Base-by-base conservation (phyloP, 2,329 filamentous ascomycete species). In the Aurifilum marmelostoma region DNA sequence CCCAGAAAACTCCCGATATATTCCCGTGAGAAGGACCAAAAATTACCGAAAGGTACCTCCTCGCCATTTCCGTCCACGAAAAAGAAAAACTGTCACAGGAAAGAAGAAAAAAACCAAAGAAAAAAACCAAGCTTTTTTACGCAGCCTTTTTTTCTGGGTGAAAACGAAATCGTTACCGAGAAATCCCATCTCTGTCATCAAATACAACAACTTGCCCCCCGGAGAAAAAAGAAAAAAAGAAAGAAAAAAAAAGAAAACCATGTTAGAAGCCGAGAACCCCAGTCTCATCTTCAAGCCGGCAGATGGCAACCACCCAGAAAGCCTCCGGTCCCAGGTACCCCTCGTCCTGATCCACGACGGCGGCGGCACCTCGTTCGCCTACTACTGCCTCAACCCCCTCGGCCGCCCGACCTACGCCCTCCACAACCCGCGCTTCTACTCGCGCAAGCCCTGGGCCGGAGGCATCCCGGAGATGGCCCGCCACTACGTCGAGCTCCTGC, bases 301-400 rank as follows among this genome's bases (percentile, higher is more conserved):
- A 43, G 70, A 71, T 24, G 69, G 69, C 18, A 56, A 68, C 47
- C 50, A 60, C 11, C 52, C 37, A 0, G 24, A 50, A 6, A 63
- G 37, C 43, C 43, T 47, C 43, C 43, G 43, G 29, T 65, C 67
- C 14, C 39, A 67, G 2, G 32, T 62, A 1, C 86, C 87, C 1
- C 78, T 88, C 61, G 78, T 89, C 68, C 81, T 89, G 58, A 79
- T 89, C 52, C 87, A 89, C 76, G 87, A 89, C 71, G 87, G 87
- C 72, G 86, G 87, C 72, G 87, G 87, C 74, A 89, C 87, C 1
- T 84, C 83, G 2, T 88, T 87, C 74, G 82, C 81, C 72, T 89
- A 89, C 75, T 82, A 87, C 76, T 84, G 83, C 71, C 79, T 89
- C 4, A 80, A 83, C 24, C 74, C 79, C 1, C 78, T 89, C 29